These are phyloP conservation scores for Apiotrichum mycotoxinovorans DNA, from an alignment of 1,284 basidiomycete genomes.

Conservation along the genomic window DNA sequence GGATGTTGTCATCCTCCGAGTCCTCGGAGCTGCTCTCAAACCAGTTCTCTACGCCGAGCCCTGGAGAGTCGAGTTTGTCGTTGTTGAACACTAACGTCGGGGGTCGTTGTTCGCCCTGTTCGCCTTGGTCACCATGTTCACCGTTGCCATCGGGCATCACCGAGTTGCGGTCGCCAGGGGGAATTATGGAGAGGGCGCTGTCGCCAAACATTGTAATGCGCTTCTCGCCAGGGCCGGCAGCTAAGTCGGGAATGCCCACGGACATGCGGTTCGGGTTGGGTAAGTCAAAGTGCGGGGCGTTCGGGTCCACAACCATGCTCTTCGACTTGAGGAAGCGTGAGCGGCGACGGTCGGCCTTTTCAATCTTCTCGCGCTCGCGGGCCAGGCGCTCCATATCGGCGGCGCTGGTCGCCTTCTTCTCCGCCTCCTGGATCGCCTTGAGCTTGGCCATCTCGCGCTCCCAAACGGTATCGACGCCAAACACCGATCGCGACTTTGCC, in stretches of 20 bases:
- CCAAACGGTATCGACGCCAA: slow-evolving; percentile 48
- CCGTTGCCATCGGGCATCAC: background rate
- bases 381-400: slow-evolving; percentile 8
- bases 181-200: background rate
- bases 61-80: background rate
- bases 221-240: background rate
- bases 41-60: slow-evolving; percentile 19
- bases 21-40: slow-evolving; percentile 18
- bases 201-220: slow-evolving; percentile 4
- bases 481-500: slow-evolving; percentile 40
- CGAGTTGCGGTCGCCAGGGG: background rate
- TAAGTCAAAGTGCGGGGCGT: background rate
- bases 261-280: slow-evolving; percentile 5
- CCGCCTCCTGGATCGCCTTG: slow-evolving; percentile 30
- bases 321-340: slow-evolving; percentile 3
- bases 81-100: slow-evolving; percentile 4
- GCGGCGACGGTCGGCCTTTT: slow-evolving; percentile 9
- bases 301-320: background rate
- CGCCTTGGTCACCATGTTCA: background rate
- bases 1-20: slow-evolving; percentile 9
- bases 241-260: background rate
- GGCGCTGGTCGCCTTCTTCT: slow-evolving; percentile 24
- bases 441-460: slow-evolving; percentile 46
- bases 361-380: slow-evolving; percentile 12
- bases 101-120: slow-evolving; percentile 10